phyloP scores from a whole-genome alignment of 192 early-diverging fungal species.

The Oehlia diaphana region DNA sequence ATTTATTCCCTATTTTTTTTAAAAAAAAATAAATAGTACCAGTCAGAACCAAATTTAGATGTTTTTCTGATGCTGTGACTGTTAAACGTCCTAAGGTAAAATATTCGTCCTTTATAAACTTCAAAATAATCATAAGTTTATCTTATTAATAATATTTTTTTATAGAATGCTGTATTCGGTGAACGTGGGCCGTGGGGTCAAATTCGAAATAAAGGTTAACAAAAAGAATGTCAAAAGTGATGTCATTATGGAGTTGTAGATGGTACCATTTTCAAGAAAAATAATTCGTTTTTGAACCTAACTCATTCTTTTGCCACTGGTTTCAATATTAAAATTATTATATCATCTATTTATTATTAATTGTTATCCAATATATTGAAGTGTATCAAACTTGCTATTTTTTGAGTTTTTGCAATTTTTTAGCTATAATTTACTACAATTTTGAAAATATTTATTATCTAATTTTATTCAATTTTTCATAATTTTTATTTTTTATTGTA shows the following conservation, averaged over 20 bases:
- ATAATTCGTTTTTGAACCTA: too few species aligned
- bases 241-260: neutral
- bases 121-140: neutral
- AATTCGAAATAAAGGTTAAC: neutral
- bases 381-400: too few species aligned
- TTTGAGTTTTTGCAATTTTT: too few species aligned
- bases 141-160: neutral
- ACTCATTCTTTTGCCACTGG: neutral
- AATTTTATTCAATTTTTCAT: too few species aligned
- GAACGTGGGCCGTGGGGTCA: neutral
- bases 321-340: neutral
- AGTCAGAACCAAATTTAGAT: neutral
- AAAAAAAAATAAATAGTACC: neutral
- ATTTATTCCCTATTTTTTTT: neutral
- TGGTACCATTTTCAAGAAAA: neutral
- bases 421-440: too few species aligned
- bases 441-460: too few species aligned
- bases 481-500: too few species aligned
- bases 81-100: constrained; percentile 1
- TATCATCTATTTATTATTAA: too few species aligned
- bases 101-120: neutral
- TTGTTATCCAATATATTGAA: too few species aligned
- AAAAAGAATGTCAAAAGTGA: neutral
- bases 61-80: constrained; percentile 7
- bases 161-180: neutral